These are phyloP conservation scores for Sesbania bispinosa DNA, from an alignment of 306 rosid genomes.

Conservation along the genomic window DNA sequence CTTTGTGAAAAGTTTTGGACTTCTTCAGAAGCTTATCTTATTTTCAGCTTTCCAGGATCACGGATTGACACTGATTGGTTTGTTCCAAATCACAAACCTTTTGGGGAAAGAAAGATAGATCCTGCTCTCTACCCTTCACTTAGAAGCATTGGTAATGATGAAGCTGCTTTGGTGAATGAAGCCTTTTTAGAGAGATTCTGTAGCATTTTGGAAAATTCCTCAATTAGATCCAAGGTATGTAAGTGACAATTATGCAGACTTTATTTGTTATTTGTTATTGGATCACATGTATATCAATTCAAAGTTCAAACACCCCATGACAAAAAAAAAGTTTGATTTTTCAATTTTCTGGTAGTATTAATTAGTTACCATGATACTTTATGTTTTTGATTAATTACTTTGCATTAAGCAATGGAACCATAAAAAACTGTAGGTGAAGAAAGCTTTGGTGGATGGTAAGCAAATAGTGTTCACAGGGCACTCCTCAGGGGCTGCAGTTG, in stretches of 20 bases:
- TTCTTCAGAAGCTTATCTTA: neutral
- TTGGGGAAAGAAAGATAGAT: conserved; percentile 50
- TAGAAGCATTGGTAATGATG: conserved; percentile 63
- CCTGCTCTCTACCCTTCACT: conserved; percentile 43
- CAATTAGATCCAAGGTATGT: conserved; percentile 40
- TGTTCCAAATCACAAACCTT: conserved; percentile 18
- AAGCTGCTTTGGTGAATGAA: conserved; percentile 46
- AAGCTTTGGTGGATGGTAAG: conserved; percentile 25
- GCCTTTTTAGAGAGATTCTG: conserved; percentile 47
- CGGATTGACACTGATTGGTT: conserved; percentile 45
- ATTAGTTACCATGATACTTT: neutral
- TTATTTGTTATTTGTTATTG: neutral
- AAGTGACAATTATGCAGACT: no score
- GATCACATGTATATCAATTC: neutral
- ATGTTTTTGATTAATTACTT: neutral
- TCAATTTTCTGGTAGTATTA: no score
- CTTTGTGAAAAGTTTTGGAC: conserved; percentile 7
- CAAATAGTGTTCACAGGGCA: conserved; percentile 68
- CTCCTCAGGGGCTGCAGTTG: conserved; percentile 64
- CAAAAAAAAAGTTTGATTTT: neutral
- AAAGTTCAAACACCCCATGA: neutral
- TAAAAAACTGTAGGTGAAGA: conserved; percentile 47
- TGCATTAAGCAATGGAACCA: neutral
- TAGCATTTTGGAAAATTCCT: neutral
- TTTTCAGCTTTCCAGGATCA: conserved; percentile 54